Percentiles rank a stretch among this genome's conserved stretches.
phyloP scores from a whole-genome alignment of 176 grass and related monocot genomes.

The Eragrostis curvula region DNA sequence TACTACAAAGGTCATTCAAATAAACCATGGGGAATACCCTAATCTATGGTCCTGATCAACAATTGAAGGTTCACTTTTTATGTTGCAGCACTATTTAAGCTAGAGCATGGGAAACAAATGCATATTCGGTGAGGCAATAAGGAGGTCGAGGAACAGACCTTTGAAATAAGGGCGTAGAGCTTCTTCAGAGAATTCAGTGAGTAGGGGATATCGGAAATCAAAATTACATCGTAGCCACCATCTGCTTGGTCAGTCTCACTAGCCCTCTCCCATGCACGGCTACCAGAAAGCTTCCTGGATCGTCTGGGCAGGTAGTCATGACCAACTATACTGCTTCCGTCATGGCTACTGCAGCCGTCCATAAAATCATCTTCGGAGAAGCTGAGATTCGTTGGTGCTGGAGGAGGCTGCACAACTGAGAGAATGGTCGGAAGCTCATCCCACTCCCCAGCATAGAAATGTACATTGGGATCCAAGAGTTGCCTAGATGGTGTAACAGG shows the following conservation, averaged over 20 bases:
- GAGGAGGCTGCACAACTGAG: slow-evolving; percentile 62
- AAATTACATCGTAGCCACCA: slow-evolving; percentile 82
- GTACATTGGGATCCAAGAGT: slow-evolving; percentile 62
- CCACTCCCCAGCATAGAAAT: slow-evolving; percentile 92
- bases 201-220: slow-evolving; percentile 78
- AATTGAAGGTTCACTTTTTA: not conserved
- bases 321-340: slow-evolving; percentile 76
- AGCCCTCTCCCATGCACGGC: slow-evolving; percentile 90
- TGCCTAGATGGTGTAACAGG: slow-evolving; percentile 91
- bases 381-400: slow-evolving; percentile 59
- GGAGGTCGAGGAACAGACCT: slow-evolving; percentile 54
- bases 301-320: slow-evolving; percentile 59
- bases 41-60: not conserved
- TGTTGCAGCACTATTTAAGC: not conserved
- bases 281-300: slow-evolving; percentile 94
- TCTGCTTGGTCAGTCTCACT: slow-evolving; percentile 63
- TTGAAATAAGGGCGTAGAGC: slow-evolving; percentile 83
- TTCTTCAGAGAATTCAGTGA: slow-evolving; percentile 69
- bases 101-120: not conserved
- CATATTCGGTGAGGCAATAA: not conserved
- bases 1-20: not conserved
- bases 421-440: slow-evolving; percentile 82
- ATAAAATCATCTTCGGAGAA: slow-evolving; percentile 96
- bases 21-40: slow-evolving; percentile 2
- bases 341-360: slow-evolving; percentile 81